Evolutionary conservation across 345 rosid species (phyloP).

Genomic region (Turnera subulata): DNA sequence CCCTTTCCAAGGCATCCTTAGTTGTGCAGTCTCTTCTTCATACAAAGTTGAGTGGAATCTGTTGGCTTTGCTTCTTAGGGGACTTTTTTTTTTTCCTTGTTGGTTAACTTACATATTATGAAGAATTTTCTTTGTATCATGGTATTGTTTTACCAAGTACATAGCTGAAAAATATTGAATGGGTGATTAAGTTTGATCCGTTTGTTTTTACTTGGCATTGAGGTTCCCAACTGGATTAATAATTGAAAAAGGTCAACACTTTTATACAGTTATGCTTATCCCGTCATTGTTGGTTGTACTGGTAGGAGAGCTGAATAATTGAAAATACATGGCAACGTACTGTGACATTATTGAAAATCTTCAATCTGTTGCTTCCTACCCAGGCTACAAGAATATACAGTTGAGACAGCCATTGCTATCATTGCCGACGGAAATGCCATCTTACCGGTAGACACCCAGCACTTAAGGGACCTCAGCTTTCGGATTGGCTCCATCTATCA

Average conservation of each 20-base stretch:
- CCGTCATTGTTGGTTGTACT: neutral
- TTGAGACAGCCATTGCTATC: constrained; percentile 50
- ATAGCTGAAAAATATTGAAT: no score
- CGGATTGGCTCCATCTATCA: constrained; percentile 63
- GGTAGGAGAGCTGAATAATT: neutral
- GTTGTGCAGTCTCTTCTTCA: no score
- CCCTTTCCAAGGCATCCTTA: no score
- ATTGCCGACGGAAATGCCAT: constrained; percentile 48
- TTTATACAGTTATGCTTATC: neutral
- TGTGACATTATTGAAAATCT: neutral
- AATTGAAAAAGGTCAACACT: neutral
- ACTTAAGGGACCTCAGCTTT: constrained; percentile 65
- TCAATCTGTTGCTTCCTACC: constrained; percentile 11
- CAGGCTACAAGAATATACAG: constrained; percentile 56
- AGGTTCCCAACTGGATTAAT: neutral
- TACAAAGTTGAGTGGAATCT: no score
- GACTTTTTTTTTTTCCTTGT: no score
- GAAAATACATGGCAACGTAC: neutral
- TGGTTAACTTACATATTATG: no score
- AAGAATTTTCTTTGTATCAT: no score
- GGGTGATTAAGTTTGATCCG: no score
- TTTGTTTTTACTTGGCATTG: neutral
- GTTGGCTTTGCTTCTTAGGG: no score
- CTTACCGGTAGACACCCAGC: constrained; percentile 58
- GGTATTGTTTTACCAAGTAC: no score